Percentiles rank a stretch among this genome's conserved stretches.
phyloP scores from a whole-genome alignment of 2,329 filamentous ascomycete genomes.

The Aureobasidium sp. region DNA sequence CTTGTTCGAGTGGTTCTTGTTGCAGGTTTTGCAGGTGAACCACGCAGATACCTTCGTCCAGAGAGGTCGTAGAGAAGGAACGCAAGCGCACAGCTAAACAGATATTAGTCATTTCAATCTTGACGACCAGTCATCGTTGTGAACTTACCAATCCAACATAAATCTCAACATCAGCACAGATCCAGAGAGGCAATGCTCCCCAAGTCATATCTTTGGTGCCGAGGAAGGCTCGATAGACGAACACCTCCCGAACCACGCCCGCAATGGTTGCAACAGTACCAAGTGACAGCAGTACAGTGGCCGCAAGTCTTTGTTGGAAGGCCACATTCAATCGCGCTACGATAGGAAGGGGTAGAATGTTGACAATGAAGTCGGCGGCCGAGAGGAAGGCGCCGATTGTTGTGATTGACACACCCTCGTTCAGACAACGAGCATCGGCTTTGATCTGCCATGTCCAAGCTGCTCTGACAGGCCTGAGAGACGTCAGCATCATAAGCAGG shows the following conservation, averaged over 20 bases:
- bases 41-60: not conserved
- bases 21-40: not conserved
- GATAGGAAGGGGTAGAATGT: slow-evolving; percentile 38
- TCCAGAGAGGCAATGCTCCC: slow-evolving; percentile 41
- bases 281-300: slow-evolving; percentile 19
- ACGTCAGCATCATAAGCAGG: not conserved
- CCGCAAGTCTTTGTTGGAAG: slow-evolving; percentile 27
- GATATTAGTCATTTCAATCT: not conserved
- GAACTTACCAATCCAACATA: slow-evolving; percentile 40
- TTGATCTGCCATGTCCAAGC: slow-evolving; percentile 36
- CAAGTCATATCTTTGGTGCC: slow-evolving; percentile 38
- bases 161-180: slow-evolving; percentile 40
- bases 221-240: slow-evolving; percentile 36
- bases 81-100: slow-evolving; percentile 33
- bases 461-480: slow-evolving; percentile 29
- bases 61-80: slow-evolving; percentile 31
- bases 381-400: slow-evolving; percentile 37
- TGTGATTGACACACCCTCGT: slow-evolving; percentile 36
- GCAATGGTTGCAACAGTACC: slow-evolving; percentile 19
- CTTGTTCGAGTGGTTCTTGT: not conserved
- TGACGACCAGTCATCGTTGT: no score
- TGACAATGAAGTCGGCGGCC: slow-evolving; percentile 36
- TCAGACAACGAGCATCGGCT: slow-evolving; percentile 30
- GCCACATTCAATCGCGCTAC: slow-evolving; percentile 38
- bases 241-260: slow-evolving; percentile 38